Conservation (phyloP, 2,329 filamentous ascomycete species). For the Fusarium ramigenum region DNA sequence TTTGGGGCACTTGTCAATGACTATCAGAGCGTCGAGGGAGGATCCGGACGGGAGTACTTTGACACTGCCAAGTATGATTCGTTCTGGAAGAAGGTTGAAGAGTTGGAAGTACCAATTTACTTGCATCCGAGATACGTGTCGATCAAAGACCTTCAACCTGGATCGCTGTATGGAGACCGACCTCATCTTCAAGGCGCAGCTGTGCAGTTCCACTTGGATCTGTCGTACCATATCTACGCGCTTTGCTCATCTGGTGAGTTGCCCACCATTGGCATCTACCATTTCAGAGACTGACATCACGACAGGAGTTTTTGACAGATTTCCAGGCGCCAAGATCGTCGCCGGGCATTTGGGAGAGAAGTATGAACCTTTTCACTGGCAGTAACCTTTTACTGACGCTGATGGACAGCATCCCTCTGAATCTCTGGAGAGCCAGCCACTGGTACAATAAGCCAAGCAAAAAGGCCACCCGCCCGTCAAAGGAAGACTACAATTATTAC, state of each 20-base stretch:
- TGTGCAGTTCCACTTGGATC: constrained; percentile 10
- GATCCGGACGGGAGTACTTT: neutral
- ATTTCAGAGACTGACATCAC: neutral
- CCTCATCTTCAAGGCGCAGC: constrained; percentile 10
- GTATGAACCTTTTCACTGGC: neutral
- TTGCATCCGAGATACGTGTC: constrained; percentile 12
- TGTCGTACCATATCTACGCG: constrained; percentile 12
- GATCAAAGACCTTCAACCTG: neutral
- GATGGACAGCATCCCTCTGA: neutral
- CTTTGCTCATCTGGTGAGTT: constrained; percentile 17
- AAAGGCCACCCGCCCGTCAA: neutral
- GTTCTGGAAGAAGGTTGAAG: constrained; percentile 8
- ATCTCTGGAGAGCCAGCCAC: constrained; percentile 13
- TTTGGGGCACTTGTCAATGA: constrained; percentile 15
- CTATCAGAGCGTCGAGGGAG: neutral
- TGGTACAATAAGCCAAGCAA: constrained; percentile 11
- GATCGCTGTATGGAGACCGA: neutral
- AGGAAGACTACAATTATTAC: constrained; percentile 8
- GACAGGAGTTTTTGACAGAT: constrained; percentile 7
- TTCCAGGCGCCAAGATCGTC: neutral
- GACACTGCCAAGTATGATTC: constrained; percentile 1
- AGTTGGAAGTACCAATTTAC: constrained; percentile 15
- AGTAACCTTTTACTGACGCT: neutral
- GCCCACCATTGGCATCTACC: rapidly evolving
- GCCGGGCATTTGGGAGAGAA: constrained; percentile 22